Base-by-base conservation (phyloP, 2,329 filamentous ascomycete species). In the Penicillium sp. region DNA sequence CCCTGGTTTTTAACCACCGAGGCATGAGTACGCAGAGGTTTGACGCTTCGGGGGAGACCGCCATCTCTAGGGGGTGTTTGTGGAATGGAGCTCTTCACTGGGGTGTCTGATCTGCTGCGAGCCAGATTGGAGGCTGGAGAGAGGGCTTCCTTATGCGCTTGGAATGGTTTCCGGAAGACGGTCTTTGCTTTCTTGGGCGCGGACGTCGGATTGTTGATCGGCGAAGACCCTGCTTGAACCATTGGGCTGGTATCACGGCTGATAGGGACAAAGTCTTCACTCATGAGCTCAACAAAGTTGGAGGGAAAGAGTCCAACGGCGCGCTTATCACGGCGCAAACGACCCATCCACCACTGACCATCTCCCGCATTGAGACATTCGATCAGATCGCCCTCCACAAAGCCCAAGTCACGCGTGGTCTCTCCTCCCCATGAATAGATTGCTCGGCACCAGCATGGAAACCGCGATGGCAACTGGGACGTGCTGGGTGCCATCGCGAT, bases 331-430 rank as follows among this genome's bases (percentile, higher is more conserved):
- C 94, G 86, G 70, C 88, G 90, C 70, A 99, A 77, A 60, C 93
- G 86, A 46, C 94, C 94, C 77, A 92, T 96, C 94, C 94, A 99
- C 94, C 94, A 99, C 45, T 90, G 92, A 50, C 94, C 94, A 77
- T 99, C 94, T 60, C 94, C 94, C 20, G 94, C 94, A 73, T 99
- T 99, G 51, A 99, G 82, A 70, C 93, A 97, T 83, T 99, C 94
- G 73, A 99, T 99, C 63, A 99, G 77, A 75, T 99, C 94, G 61
- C 94, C 94, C 75, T 99, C 94, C 65, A 99, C 89, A 75, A 99
- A 99, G 15, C 94, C 94, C 55, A 99, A 82, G 72, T 99, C 94
- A 73, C 89, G 87, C 79, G 96, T 96, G 23, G 89, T 93, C 87
- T 96, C 92, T 79, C 92, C 92, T 74, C 91, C 90, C 89, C 90